phyloP scores from a whole-genome alignment of 2,329 filamentous ascomycete genomes.

The Myriosclerotinia duriaeana region DNA sequence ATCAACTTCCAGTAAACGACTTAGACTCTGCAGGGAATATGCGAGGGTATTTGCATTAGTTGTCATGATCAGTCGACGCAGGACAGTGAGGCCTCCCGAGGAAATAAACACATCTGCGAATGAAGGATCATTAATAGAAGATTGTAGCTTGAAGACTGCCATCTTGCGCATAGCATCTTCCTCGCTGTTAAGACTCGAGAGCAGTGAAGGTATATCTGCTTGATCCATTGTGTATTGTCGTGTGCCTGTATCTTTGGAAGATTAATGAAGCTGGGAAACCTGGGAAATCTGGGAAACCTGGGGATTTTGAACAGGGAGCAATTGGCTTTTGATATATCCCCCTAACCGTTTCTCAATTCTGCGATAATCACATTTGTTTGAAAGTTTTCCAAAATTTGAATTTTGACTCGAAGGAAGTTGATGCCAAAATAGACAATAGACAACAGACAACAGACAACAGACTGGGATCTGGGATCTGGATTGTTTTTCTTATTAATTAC shows the following conservation, averaged over 20 bases:
- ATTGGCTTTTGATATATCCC: constrained; percentile 9
- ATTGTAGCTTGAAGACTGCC: constrained; percentile 97
- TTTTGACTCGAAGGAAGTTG: background rate
- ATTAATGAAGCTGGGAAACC: constrained; percentile 5
- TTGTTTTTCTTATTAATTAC: background rate
- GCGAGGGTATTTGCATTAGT: constrained; percentile 91
- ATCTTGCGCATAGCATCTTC: constrained; percentile 95
- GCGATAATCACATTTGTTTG: constrained; percentile 18
- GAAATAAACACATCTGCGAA: constrained; percentile 97
- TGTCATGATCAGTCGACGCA: constrained; percentile 80
- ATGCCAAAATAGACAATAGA: background rate
- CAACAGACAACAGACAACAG: no score
- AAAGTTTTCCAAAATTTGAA: background rate
- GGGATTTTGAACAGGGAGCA: constrained; percentile 16
- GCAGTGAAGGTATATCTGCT: constrained; percentile 64
- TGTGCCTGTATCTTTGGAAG: background rate
- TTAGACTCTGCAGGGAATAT: constrained; percentile 88
- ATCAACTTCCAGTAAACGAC: constrained; percentile 86
- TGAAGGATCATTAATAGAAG: constrained; percentile 89
- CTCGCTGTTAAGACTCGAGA: constrained; percentile 63
- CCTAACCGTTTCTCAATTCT: background rate
- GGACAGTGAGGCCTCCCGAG: constrained; percentile 76
- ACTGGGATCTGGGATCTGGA: constrained; percentile 2
- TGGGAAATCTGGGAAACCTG: background rate
- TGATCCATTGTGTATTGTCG: constrained; percentile 52